These are phyloP conservation scores for Artomyces pyxidatus DNA, from an alignment of 768 basidiomycete genomes.

Conservation along the genomic window DNA sequence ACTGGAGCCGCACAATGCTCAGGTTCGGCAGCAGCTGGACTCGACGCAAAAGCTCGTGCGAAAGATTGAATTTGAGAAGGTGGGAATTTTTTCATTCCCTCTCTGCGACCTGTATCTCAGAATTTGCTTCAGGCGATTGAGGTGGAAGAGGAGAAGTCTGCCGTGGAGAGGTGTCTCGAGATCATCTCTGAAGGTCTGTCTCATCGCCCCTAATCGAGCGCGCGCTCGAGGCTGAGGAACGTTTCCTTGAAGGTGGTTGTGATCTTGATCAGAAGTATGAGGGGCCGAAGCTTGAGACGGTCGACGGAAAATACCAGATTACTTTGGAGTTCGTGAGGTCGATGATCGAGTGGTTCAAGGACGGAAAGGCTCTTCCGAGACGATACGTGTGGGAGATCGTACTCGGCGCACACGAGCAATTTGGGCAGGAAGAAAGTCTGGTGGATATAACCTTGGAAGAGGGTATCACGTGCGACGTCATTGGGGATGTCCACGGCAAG, in stretches of 20 bases:
- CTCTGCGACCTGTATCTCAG: neutral
- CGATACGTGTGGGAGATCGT: slow-evolving; percentile 96
- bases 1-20: slow-evolving; percentile 81
- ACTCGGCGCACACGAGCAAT: slow-evolving; percentile 70
- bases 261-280: slow-evolving; percentile 64
- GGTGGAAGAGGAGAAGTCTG: slow-evolving; percentile 78
- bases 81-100: slow-evolving; percentile 20
- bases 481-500: slow-evolving; percentile 91
- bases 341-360: slow-evolving; percentile 92
- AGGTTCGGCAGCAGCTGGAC: slow-evolving; percentile 70
- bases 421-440: slow-evolving; percentile 73
- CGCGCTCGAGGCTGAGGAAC: neutral
- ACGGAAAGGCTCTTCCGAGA: slow-evolving; percentile 84
- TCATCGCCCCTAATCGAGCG: too few species aligned
- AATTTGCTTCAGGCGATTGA: slow-evolving; percentile 67
- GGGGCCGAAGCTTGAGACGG: slow-evolving; percentile 62
- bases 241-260: slow-evolving; percentile 51
- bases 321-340: slow-evolving; percentile 69
- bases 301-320: slow-evolving; percentile 62
- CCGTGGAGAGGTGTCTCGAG: slow-evolving; percentile 66
- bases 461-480: slow-evolving; percentile 82
- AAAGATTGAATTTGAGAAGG: slow-evolving; percentile 90
- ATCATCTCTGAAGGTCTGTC: slow-evolving; percentile 69
- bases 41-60: slow-evolving; percentile 89
- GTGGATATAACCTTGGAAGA: slow-evolving; percentile 69